Conservation (phyloP, 2,329 filamentous ascomycete species). For the Alternaria dauci region DNA sequence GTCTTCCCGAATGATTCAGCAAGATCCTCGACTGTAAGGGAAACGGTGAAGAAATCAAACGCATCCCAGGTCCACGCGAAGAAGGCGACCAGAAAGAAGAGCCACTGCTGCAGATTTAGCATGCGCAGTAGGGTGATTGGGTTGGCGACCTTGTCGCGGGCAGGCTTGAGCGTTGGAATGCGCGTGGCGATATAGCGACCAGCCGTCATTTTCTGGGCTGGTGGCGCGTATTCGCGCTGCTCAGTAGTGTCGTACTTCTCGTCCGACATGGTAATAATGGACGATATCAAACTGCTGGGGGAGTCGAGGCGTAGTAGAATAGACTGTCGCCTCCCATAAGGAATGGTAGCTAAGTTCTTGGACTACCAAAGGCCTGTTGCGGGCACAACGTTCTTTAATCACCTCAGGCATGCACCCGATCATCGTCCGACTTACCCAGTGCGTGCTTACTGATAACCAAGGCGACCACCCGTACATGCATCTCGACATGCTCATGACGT, state of each 20-base stretch:
- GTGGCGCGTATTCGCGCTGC: slow-evolving; percentile 27
- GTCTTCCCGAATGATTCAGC: slow-evolving; percentile 63
- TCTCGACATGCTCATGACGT: slow-evolving; percentile 21
- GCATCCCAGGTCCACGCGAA: slow-evolving; percentile 60
- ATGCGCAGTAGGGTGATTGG: slow-evolving; percentile 61
- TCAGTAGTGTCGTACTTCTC: slow-evolving; percentile 26
- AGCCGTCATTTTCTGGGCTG: slow-evolving; percentile 31
- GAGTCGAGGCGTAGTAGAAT: not conserved
- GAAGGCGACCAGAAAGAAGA: slow-evolving; percentile 63
- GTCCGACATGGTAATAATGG: slow-evolving; percentile 26
- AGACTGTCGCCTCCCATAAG: not conserved
- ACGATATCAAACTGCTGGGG: no score
- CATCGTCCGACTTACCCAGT: not conserved
- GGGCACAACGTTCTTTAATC: slow-evolving; percentile 8
- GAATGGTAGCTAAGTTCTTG: not conserved
- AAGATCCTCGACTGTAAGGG: slow-evolving; percentile 62
- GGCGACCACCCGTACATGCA: slow-evolving; percentile 14
- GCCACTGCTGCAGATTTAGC: slow-evolving; percentile 65
- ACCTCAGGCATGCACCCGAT: slow-evolving; percentile 1
- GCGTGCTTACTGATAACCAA: not conserved
- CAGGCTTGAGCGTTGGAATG: slow-evolving; percentile 63
- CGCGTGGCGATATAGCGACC: slow-evolving; percentile 63
- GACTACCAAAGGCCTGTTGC: not conserved
- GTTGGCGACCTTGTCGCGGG: slow-evolving; percentile 63
- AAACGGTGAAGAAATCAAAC: slow-evolving; percentile 71